Conservation (phyloP, 2,329 filamentous ascomycete genomes). For the Aspergillus flavus region DNA sequence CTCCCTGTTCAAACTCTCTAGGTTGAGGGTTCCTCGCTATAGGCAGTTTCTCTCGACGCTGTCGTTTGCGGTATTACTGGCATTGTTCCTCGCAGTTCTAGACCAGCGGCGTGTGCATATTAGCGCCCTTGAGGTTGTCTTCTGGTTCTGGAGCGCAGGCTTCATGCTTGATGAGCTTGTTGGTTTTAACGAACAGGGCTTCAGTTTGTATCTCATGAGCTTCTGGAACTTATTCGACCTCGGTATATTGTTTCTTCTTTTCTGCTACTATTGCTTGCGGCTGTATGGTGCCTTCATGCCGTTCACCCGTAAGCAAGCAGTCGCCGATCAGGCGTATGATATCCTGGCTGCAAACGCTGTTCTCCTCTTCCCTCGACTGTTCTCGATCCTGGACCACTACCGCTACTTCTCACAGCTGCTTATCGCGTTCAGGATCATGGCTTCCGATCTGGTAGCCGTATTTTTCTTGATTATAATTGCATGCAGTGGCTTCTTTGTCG, state of each 20-base stretch:
- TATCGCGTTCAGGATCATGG: slow-evolving; percentile 94
- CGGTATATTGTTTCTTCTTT: slow-evolving; percentile 81
- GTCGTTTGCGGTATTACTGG: slow-evolving; percentile 82
- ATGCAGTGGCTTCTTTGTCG: slow-evolving; percentile 94
- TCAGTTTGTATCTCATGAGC: slow-evolving; percentile 94
- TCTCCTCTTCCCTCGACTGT: slow-evolving; percentile 83
- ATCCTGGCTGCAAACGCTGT: slow-evolving; percentile 91
- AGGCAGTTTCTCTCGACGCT: slow-evolving; percentile 86
- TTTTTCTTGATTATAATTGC: slow-evolving; percentile 81
- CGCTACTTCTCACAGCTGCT: slow-evolving; percentile 94
- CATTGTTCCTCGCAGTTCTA: slow-evolving; percentile 82
- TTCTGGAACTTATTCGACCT: slow-evolving; percentile 97
- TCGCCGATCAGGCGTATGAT: slow-evolving; percentile 87
- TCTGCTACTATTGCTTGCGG: slow-evolving; percentile 87
- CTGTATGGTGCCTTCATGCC: slow-evolving; percentile 84
- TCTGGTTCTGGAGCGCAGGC: slow-evolving; percentile 97
- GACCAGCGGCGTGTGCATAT: slow-evolving; percentile 75
- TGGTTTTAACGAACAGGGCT: slow-evolving; percentile 94
- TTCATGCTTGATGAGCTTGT: slow-evolving; percentile 97
- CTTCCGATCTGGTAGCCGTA: slow-evolving; percentile 81
- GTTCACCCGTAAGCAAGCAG: slow-evolving; percentile 66
- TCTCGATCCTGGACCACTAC: slow-evolving; percentile 91
- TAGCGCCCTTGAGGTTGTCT: slow-evolving; percentile 80
- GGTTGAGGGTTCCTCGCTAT: slow-evolving; percentile 87
- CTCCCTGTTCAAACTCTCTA: slow-evolving; percentile 86